These are phyloP conservation scores for Cryphonectria naterciae DNA, from an alignment of 2,329 filamentous ascomycete genomes.

Conservation along the genomic window DNA sequence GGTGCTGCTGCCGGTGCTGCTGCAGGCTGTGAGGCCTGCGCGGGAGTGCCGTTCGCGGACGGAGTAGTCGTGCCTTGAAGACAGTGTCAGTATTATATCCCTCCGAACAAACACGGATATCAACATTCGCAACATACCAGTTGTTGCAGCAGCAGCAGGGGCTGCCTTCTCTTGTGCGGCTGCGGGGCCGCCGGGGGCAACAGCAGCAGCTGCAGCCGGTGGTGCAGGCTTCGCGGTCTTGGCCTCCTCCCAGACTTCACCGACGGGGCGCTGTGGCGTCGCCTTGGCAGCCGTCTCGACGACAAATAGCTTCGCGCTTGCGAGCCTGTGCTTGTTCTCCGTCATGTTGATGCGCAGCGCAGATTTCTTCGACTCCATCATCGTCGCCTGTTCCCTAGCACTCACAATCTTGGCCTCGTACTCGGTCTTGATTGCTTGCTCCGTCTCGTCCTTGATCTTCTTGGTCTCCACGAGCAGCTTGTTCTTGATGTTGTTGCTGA, in stretches of 20 bases:
- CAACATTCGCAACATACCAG: conserved; percentile 15
- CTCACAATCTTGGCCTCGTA: conserved; percentile 57
- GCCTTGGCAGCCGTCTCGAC: conserved; percentile 83
- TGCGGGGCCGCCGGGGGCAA: conserved; percentile 31
- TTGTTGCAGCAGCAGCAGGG: conserved; percentile 17
- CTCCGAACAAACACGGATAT: background rate
- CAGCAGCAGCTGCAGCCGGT: conserved; percentile 17
- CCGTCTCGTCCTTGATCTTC: conserved; percentile 59
- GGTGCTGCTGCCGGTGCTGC: conserved; percentile 20
- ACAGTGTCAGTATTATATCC: conserved; percentile 9
- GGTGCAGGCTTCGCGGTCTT: conserved; percentile 64
- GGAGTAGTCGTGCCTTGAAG: conserved; percentile 10
- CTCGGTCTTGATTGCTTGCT: conserved; percentile 51
- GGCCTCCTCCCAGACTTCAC: conserved; percentile 83
- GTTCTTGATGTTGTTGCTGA: conserved; percentile 67
- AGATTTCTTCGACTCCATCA: conserved; percentile 76
- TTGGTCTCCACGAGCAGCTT: conserved; percentile 70
- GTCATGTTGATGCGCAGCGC: conserved; percentile 78
- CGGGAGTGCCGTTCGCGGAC: conserved; percentile 23
- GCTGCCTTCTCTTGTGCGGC: conserved; percentile 22
- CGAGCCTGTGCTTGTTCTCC: conserved; percentile 67
- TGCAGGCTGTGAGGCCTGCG: conserved; percentile 22
- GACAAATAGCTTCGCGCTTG: conserved; percentile 73
- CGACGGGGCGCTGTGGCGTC: conserved; percentile 81
- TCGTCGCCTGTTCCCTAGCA: conserved; percentile 66